These are phyloP conservation scores for Cladophialophora psammophila DNA, from an alignment of 2,329 filamentous ascomycete species.

Conservation along the genomic window DNA sequence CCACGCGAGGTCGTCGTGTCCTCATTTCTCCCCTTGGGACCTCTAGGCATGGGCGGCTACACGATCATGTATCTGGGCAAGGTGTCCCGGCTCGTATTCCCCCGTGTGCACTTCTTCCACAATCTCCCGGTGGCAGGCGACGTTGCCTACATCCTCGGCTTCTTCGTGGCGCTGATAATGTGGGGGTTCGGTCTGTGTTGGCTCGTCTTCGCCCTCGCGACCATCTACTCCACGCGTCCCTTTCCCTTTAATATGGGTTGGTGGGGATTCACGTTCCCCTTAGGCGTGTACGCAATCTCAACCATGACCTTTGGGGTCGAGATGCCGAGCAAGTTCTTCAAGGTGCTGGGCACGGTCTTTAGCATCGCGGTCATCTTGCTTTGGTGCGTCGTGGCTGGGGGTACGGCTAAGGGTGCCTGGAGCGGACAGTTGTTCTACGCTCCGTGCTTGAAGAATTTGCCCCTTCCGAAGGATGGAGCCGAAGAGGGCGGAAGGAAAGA, in stretches of 20 bases:
- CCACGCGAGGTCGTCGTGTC: conserved; percentile 72
- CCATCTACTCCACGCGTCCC: conserved; percentile 44
- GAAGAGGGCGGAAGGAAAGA: conserved; percentile 25
- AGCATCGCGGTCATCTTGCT: conserved; percentile 60
- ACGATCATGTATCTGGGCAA: conserved; percentile 61
- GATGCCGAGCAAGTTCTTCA: conserved; percentile 64
- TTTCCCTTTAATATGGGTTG: conserved; percentile 70
- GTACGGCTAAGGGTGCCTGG: conserved; percentile 58
- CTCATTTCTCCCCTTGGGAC: conserved; percentile 72
- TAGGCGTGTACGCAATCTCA: conserved; percentile 63
- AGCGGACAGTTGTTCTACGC: conserved; percentile 62
- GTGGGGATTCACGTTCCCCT: conserved; percentile 68
- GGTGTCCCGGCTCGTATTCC: conserved; percentile 51
- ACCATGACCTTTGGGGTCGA: conserved; percentile 56
- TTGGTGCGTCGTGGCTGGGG: conserved; percentile 62
- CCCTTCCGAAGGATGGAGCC: conserved; percentile 17
- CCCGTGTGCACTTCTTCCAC: conserved; percentile 42
- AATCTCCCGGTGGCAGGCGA: conserved; percentile 43
- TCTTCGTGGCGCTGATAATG: conserved; percentile 48
- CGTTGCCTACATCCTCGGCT: conserved; percentile 47
- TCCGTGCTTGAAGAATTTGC: conserved; percentile 58
- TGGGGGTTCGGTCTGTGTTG: conserved; percentile 52
- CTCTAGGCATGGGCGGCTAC: conserved; percentile 71
- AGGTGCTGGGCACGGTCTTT: conserved; percentile 63
- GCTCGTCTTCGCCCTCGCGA: conserved; percentile 50